A percentile compares a stretch with the other conserved stretches of the same genome.
phyloP scores from a whole-genome alignment of 192 early-diverging fungal genomes.

The Piromyces finnis region DNA sequence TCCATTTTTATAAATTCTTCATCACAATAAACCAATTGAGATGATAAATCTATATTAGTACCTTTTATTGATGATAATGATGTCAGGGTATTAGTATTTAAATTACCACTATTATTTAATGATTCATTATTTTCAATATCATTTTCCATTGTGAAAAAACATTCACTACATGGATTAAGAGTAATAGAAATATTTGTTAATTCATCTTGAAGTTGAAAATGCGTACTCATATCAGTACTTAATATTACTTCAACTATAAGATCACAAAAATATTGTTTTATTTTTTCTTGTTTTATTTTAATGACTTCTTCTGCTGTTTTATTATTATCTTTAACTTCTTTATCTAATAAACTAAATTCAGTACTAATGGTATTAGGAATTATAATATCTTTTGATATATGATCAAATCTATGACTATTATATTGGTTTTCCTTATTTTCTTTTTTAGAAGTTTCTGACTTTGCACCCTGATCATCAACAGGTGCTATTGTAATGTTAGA shows the following conservation, averaged over 20 bases:
- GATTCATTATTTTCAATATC: not conserved
- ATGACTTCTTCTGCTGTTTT: conserved; percentile 17
- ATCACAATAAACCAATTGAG: not conserved
- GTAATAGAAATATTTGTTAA: conserved; percentile 9
- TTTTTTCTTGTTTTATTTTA: conserved; percentile 3
- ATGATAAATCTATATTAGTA: not conserved
- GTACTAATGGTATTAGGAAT: not conserved
- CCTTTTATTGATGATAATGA: not conserved
- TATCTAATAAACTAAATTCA: conserved; percentile 11
- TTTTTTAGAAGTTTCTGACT: conserved; percentile 4
- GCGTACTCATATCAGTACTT: conserved; percentile 79
- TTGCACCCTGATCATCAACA: conserved; percentile 8
- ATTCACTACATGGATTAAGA: not conserved
- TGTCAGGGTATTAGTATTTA: not conserved
- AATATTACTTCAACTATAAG: conserved; percentile 52
- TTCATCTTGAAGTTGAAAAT: conserved; percentile 50
- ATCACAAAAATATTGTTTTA: not conserved
- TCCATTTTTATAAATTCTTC: not conserved
- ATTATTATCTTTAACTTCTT: conserved; percentile 24
- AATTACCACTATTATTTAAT: not conserved
- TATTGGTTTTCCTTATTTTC: not conserved
- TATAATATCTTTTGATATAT: not conserved
- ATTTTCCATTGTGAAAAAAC: not conserved
- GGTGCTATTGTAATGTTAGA: not conserved
- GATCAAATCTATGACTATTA: not conserved